Evolutionary conservation across 805 yeast species (phyloP).

Genomic region (Nakazawaea sp.): DNA sequence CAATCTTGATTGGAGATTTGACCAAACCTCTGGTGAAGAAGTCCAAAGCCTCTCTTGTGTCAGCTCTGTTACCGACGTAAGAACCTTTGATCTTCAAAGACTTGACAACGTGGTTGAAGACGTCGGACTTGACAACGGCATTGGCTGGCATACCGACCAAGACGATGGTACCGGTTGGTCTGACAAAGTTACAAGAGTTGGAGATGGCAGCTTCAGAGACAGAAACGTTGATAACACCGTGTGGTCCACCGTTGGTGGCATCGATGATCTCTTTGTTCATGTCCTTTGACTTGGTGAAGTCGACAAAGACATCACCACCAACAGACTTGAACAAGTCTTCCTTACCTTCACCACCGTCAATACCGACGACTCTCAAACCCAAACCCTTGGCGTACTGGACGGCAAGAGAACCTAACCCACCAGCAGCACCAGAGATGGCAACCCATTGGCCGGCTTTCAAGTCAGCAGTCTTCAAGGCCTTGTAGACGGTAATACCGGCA

Average conservation of each 20-base stretch:
- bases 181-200: conserved; percentile 33
- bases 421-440: conserved; percentile 45
- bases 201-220: conserved; percentile 42
- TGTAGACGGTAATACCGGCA: conserved; percentile 50
- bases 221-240: conserved; percentile 46
- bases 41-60: conserved; percentile 51
- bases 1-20: conserved; percentile 47
- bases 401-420: conserved; percentile 46
- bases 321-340: conserved; percentile 29
- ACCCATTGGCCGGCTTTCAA: conserved; percentile 44
- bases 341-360: conserved; percentile 43
- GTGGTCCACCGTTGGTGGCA: conserved; percentile 44
- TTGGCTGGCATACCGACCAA: conserved; percentile 60
- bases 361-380: conserved; percentile 41
- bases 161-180: conserved; percentile 52
- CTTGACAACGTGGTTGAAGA: conserved; percentile 48
- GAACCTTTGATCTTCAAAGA: conserved; percentile 50
- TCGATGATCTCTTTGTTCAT: conserved; percentile 31
- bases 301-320: conserved; percentile 43
- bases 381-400: conserved; percentile 43
- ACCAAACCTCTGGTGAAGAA: conserved; percentile 47
- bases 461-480: conserved; percentile 44
- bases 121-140: conserved; percentile 44
- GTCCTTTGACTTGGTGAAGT: conserved; percentile 34
- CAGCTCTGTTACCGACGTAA: conserved; percentile 57